Evolutionary conservation across 2,329 filamentous ascomycete species (phyloP), one percentile per base, ranked within the genome.

Genomic region (Xylaria sp.): DNA sequence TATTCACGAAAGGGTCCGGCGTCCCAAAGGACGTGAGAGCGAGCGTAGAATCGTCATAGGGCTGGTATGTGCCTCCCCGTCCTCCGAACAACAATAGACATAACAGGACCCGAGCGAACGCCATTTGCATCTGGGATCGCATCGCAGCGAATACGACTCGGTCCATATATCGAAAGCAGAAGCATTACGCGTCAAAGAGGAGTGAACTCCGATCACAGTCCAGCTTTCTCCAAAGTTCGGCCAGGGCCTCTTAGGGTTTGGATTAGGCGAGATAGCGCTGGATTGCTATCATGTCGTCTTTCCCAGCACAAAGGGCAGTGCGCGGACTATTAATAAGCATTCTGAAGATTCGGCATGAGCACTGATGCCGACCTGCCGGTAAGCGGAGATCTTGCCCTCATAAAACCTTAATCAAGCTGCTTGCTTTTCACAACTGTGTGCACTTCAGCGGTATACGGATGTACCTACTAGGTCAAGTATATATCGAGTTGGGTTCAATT

Each of bases 1-100:
- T 65, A 13, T 59, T 69, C 21, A 75, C 64, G 29, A 72, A 74
- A 3, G 73, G 73, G 47, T 74, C 73, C 9, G 73, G 73, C 17
- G 73, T 71, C 35, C 71, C 64, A 29, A 64, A 37, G 4, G 68
- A 68, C n/a, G 73, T 74, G 48, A 75, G 66, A 3, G 72, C 73
- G n/a, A 72, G 58, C 44, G 65, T 71, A 8, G 71, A 65, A 56
- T 72, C 66, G 54, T 74, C 71, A 65, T 74, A 73, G 31, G 60
- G 63, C 54, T 68, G 67, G 40, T 60, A 38, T 23, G 40, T 40
- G 23, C 52, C 49, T 23, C 33, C 56, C 23, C 63, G 43, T 3
- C 38, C 48, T 54, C 37, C 61, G 13, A 69, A 33, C 9, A 58
- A 63, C 21, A 70, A 58, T 10, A 68, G 48, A 56, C 65, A 70